Evolutionary conservation across 2,329 filamentous ascomycete genomes (phyloP).

Genomic region (Cladosporium oxysporum): DNA sequence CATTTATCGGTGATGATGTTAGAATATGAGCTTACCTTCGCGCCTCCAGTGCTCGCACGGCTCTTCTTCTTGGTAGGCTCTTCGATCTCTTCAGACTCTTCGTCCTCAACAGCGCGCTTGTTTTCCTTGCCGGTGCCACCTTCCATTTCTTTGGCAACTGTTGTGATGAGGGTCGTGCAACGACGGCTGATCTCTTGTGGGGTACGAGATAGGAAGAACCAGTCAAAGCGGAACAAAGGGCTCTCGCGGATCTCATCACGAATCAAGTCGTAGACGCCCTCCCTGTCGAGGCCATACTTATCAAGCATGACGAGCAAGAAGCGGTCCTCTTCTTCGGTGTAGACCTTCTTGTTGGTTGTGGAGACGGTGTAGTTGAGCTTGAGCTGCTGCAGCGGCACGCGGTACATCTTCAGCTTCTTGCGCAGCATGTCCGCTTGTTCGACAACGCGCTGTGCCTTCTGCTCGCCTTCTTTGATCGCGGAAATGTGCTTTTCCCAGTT

Average conservation of each 20-base stretch:
- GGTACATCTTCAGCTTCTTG: conserved; percentile 94
- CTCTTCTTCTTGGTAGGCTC: conserved; percentile 97
- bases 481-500: conserved; percentile 88
- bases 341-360: conserved; percentile 99
- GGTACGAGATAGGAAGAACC: conserved; percentile 97
- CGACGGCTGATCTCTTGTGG: conserved; percentile 88
- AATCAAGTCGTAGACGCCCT: conserved; percentile 87
- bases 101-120: conserved; percentile 78
- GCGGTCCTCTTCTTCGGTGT: conserved; percentile 96
- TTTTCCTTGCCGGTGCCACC: conserved; percentile 55
- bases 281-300: conserved; percentile 86
- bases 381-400: conserved; percentile 95
- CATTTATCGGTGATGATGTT: neutral
- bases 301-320: conserved; percentile 94
- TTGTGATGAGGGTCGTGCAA: conserved; percentile 91
- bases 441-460: conserved; percentile 82
- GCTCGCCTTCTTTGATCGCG: conserved; percentile 89
- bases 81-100: conserved; percentile 67
- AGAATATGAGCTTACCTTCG: conserved; percentile 67
- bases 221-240: conserved; percentile 95
- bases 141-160: conserved; percentile 93
- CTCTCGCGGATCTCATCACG: conserved; percentile 96
- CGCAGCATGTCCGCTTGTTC: conserved; percentile 90
- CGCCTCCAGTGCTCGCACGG: conserved; percentile 65
- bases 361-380: conserved; percentile 99